Evolutionary conservation across 257 asterid genomes (phyloP), one percentile per base, ranked within the genome.

Genomic region (Solanum sitiens): DNA sequence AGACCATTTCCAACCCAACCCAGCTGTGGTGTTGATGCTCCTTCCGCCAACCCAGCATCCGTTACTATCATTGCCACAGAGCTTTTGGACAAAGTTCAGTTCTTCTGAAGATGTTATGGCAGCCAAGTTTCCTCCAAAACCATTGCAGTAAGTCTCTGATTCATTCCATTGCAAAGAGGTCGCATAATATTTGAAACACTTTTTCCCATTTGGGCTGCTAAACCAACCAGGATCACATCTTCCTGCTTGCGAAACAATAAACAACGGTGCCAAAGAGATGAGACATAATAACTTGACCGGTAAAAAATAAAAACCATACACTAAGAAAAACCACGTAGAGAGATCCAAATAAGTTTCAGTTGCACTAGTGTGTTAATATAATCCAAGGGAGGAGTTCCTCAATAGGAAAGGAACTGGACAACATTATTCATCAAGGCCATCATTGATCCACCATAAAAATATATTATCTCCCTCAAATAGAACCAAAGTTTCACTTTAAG

Each of bases 11-110:
- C 98, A 96, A 79, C 84, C 79, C 71, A 84, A 84, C 84, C 86
- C 85, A 73, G 37, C 85, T 44, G 93, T 80, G 53, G 65, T 84
- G 40, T 92, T 88, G 85, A 74, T 84, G 71, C 85, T 87, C 90
- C 92, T 92, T 75, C 98, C 98, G 21, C 98, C 99, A 92, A 96
- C 91, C 99, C 99, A 96, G 90, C 99, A 96, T 89, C 94, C 93
- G 37, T 82, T 91, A 40, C 91, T 84, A 86, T 83, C 91, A 87
- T 87, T 92, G 90, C 87, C 71, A 83, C 98, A 96, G 82, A 94
- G 87, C 87, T 91, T 93, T 45, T 87, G 94, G 90, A 93, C 89
- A 89, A 92, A 87, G 71, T 21, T 44, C 53, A 94, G 92, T 83
- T 95, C 98, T 91, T 95, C 88, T 32, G 82, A 85, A 23, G 97